Evolutionary conservation across 805 yeast species (phyloP).

Genomic region (Yarrowia bubula): DNA sequence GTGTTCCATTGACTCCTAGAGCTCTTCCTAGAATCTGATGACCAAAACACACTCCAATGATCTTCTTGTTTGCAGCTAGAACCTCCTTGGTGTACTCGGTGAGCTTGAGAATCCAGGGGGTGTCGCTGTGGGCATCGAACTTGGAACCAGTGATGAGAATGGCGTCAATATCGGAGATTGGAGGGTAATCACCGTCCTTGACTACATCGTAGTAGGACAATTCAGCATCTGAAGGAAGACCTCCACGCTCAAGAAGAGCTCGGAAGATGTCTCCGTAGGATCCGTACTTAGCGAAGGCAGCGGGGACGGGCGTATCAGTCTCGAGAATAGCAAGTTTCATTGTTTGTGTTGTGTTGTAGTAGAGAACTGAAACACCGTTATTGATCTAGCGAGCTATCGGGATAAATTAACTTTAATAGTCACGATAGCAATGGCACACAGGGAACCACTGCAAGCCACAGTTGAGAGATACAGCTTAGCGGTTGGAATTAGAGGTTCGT

Average conservation of each 20-base stretch:
- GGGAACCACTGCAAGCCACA: neutral
- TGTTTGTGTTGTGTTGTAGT: neutral
- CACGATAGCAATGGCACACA: too few relatives aligned
- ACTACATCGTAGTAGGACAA: slow-evolving; percentile 37
- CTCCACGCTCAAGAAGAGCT: slow-evolving; percentile 35
- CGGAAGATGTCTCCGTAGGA: slow-evolving; percentile 40
- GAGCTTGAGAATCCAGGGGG: slow-evolving; percentile 41
- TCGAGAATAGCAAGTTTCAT: slow-evolving; percentile 39
- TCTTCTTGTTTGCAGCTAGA: slow-evolving; percentile 30
- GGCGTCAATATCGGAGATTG: slow-evolving; percentile 35
- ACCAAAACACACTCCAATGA: slow-evolving; percentile 72
- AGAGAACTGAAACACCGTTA: neutral
- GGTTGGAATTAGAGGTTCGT: too few relatives aligned
- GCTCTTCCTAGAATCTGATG: slow-evolving; percentile 75
- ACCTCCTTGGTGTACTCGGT: slow-evolving; percentile 34
- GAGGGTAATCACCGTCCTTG: slow-evolving; percentile 36
- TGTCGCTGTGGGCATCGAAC: slow-evolving; percentile 39
- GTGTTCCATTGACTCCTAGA: slow-evolving; percentile 57
- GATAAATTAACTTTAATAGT: too few relatives aligned
- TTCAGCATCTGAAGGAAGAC: slow-evolving; percentile 29
- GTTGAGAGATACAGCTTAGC: neutral
- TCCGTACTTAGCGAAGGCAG: slow-evolving; percentile 35
- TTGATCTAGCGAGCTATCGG: too few relatives aligned
- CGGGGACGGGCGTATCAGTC: slow-evolving; percentile 38
- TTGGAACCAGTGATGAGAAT: slow-evolving; percentile 43